Evolutionary conservation across 176 grass and related monocot genomes (phyloP).

Genomic region (Cenchrus fungigraminus): DNA sequence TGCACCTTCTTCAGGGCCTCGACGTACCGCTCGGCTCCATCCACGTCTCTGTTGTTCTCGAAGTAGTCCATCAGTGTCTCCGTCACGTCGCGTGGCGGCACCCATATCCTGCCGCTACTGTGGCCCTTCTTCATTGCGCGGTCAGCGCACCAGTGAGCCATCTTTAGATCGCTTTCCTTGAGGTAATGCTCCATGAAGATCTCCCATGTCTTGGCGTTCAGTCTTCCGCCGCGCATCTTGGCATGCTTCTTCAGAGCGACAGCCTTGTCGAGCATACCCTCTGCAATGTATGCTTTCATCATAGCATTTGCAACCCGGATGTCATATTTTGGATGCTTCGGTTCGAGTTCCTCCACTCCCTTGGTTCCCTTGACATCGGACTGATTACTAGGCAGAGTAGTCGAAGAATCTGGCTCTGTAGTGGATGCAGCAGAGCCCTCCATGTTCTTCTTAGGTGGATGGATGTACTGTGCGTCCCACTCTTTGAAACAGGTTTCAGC

Average conservation of each 20-base stretch:
- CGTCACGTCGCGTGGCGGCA: constrained; percentile 48
- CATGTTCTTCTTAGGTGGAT: constrained; percentile 41
- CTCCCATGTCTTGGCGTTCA: constrained; percentile 90
- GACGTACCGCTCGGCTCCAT: constrained; percentile 70
- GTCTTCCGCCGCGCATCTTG: constrained; percentile 74
- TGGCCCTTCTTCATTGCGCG: constrained; percentile 90
- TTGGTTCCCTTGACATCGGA: constrained; percentile 35
- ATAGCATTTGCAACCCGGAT: constrained; percentile 87
- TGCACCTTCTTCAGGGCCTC: constrained; percentile 64
- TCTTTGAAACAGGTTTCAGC: constrained; percentile 90
- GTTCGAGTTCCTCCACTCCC: background rate
- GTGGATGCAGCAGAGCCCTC: background rate
- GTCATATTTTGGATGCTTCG: constrained; percentile 69
- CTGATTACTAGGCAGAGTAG: constrained; percentile 24
- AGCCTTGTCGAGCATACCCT: constrained; percentile 87
- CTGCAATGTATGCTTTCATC: constrained; percentile 86
- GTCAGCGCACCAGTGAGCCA: constrained; percentile 73
- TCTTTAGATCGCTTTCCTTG: constrained; percentile 73
- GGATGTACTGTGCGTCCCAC: constrained; percentile 65
- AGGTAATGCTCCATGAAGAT: constrained; percentile 91
- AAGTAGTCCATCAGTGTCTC: constrained; percentile 69
- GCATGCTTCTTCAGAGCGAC: constrained; percentile 69
- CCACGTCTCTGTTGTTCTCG: constrained; percentile 64
- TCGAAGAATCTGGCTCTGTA: constrained; percentile 27
- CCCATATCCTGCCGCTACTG: constrained; percentile 70